Evolutionary conservation across 2,329 filamentous ascomycete genomes (phyloP).

Genomic region (Cylindrodendrum hubeiense): DNA sequence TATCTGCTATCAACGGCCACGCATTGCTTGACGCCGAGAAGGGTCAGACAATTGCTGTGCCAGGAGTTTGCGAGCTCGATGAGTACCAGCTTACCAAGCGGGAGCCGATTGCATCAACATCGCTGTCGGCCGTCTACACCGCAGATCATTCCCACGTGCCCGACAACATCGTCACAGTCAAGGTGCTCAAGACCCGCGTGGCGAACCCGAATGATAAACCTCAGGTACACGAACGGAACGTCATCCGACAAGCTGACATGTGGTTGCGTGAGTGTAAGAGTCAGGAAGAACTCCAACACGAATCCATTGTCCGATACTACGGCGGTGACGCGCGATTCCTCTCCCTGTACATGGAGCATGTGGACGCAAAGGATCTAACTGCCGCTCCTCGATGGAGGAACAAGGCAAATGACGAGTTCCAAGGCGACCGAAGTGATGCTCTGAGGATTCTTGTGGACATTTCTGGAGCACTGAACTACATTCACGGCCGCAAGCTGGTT

Average conservation of each 20-base stretch:
- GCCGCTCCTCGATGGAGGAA: constrained; percentile 63
- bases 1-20: constrained; percentile 60
- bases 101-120: constrained; percentile 67
- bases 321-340: constrained; percentile 71
- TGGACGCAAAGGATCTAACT: constrained; percentile 68
- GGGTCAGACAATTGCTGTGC: constrained; percentile 62
- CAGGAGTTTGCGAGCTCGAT: constrained; percentile 64
- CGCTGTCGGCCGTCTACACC: constrained; percentile 68
- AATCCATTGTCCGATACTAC: constrained; percentile 69
- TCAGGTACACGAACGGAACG: constrained; percentile 64
- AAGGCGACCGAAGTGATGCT: constrained; percentile 62
- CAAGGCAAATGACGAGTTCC: constrained; percentile 61
- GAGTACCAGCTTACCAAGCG: constrained; percentile 67
- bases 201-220: constrained; percentile 57
- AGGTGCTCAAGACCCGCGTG: constrained; percentile 68
- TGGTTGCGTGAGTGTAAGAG: constrained; percentile 70
- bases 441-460: constrained; percentile 67
- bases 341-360: constrained; percentile 72
- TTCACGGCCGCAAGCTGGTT: constrained; percentile 65
- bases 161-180: constrained; percentile 69
- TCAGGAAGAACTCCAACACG: constrained; percentile 67
- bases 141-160: constrained; percentile 65
- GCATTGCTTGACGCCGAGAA: constrained; percentile 64
- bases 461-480: constrained; percentile 65
- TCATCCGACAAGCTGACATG: constrained; percentile 70